Evolutionary conservation across 2,329 filamentous ascomycete species (phyloP), one percentile per base, ranked within the genome.

Genomic region (Pseudofabraea citricarpa): DNA sequence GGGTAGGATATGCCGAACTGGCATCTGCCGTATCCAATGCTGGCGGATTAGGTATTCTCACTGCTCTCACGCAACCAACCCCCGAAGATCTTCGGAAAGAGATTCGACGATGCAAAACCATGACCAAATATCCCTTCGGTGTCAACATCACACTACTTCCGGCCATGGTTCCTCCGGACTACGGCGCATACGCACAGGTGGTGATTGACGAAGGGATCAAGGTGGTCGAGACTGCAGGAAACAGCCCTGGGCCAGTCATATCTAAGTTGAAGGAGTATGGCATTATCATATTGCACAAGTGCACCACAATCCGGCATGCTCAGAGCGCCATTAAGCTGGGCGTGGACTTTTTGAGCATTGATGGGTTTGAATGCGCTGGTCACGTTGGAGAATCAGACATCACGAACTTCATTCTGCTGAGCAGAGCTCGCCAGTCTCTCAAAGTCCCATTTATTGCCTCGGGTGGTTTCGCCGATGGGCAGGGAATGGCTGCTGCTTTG

Each of bases 141-240:
- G 91, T 97, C 57, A 98, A 98, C 71, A 79, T 97, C 55, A 98
- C 93, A 7, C 83, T 97, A 49, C 83, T 97, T 36, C 93, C 93
- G 21, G 79, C 90, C 44, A 78, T 97, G 56, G 83, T 89, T 8
- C 89, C 93, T 6, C 93, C 93, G 5, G 85, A 97, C 74, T 98
- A 98, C 66, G 79, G 71, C 49, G 91, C 88, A 48, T 98, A 95
- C 69, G 89, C 91, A 21, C 87, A 88, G 67, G 87, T 90, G 42
- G 83, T 94, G 61, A 90, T 98, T 61, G 90, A 96, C 61, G 90
- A 96, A 71, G 90, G 90, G 45, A 75, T 97, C 68, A 80, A 78
- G 52, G 84, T 97, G 49, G 91, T 97, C 55, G 93, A 97, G 71
- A 95, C 90, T 3, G 90, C 90, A 2, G 90, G 90, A 42, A 95